Evolutionary conservation across 2,329 filamentous ascomycete genomes (phyloP), one percentile per base, ranked within the genome.

Genomic region (Colletotrichum lindemuthianum): DNA sequence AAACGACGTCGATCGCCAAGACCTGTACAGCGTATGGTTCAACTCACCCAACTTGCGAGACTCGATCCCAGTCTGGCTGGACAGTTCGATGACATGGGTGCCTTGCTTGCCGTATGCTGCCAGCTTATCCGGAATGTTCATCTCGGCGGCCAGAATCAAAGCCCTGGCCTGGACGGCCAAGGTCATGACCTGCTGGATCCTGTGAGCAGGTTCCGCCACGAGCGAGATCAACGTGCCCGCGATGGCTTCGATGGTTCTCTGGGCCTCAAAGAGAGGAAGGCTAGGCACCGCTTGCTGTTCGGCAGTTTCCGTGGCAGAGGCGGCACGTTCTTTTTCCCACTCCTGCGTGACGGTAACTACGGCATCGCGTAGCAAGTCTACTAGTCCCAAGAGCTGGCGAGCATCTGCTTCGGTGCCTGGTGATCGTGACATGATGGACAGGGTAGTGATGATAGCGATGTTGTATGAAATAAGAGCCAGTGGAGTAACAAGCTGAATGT

Each of bases 161-260:
- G 73, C 72, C 5, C 77, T 69, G 7, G 72, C 69, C 60, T 78
- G 76, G 37, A 72, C 76, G 52, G 76, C 76, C 65, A 76, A 74
- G 11, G 71, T 68, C 6, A 72, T 70, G 8, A 79, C 71, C 66
- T 77, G 74, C 3, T 75, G 59, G 3, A 78, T 57, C 9, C 76
- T 69, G 16, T 58, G 65, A 33, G 69, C 69, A 6, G 76, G 76
- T 48, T 77, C 71, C 51, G 70, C 70, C 15, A 76, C 71, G 2
- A 77, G 68, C 63, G 77, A 75, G 0, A 72, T 75, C 16, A 78
- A 67, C 56, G 69, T 71, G 2, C 76, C 76, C 8, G 74, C 70
- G 3, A 74, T 70, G 6, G 74, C 70, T 4, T 76, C 64, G 8
- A 78, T 65, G 3, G 70, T 72, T 24, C 73, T 68, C 58, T 76